phyloP scores from a whole-genome alignment of 768 basidiomycete genomes.

The Suillus bovinus region DNA sequence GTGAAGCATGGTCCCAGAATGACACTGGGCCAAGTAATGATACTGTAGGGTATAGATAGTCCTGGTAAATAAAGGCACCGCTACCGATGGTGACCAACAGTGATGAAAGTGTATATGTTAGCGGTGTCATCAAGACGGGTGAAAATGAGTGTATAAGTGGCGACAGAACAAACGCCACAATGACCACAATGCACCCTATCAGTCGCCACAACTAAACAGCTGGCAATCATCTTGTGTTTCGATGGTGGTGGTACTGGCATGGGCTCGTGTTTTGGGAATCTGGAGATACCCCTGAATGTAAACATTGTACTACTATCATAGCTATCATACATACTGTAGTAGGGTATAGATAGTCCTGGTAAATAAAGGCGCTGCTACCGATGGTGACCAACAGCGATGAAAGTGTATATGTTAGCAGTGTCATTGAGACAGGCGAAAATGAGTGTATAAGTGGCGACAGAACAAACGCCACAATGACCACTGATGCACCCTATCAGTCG shows the following conservation, averaged over 20 bases:
- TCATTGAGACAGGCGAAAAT: constrained; percentile 30
- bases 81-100: constrained; percentile 14
- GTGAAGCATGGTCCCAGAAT: constrained; percentile 1
- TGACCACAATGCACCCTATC: constrained; percentile 10
- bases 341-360: constrained; percentile 36
- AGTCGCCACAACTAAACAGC: constrained; percentile 71
- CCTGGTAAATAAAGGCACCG: constrained; percentile 31
- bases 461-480: too few relatives aligned
- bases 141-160: constrained; percentile 17
- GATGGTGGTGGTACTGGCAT: constrained; percentile 32
- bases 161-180: constrained; percentile 24
- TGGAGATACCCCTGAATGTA: too few relatives aligned
- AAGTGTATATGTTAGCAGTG: constrained; percentile 26
- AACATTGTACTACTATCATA: too few relatives aligned
- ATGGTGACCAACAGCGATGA: constrained; percentile 9
- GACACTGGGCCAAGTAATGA: constrained; percentile 8
- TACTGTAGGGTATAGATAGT: constrained; percentile 32
- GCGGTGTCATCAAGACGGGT: constrained; percentile 32
- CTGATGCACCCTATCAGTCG: too few relatives aligned
- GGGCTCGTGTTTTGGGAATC: constrained; percentile 22
- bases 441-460: constrained; percentile 14
- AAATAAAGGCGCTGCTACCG: constrained; percentile 27
- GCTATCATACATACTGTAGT: too few relatives aligned
- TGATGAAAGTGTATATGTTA: constrained; percentile 24
- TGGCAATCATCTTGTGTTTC: constrained; percentile 65